Base-by-base conservation (phyloP, 768 basidiomycete genomes). In the Boletus tomentosulus region DNA sequence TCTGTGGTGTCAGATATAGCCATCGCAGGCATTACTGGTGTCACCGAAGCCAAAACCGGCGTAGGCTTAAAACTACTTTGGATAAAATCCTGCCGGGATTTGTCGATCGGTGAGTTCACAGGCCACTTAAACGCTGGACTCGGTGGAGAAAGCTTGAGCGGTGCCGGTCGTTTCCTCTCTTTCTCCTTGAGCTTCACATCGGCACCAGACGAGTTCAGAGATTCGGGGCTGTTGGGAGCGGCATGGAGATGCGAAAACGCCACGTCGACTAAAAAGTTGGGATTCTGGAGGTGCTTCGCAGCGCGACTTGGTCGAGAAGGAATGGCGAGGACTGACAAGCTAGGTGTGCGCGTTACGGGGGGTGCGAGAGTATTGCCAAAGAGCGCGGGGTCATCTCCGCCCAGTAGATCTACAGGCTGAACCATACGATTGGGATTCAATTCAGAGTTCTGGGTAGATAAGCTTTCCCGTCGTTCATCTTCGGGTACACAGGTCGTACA, bases 381-480 rank as follows among this genome's bases (percentile, higher is more conserved):
- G 15, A 61, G 58, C 11, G 68, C 69, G 16, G 74, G 66, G 48
- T 72, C 71, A 48, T 77, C 74, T 28, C 67, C 64, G 3, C 66
- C 67, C 3, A 63, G 53, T 6, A 44, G 41, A 46, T 69, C 61
- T 3, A 70, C 58, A 25, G 72, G 70, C 39, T 76, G 73, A 57
- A 84, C 71, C 31, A 81, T 65, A 57, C 77, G 76, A 15, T 69
- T 71, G 5, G 78, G 76, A 49, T 82, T 78, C 41, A 84, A 68
- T 47, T 81, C 80, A 3, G 82, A 85, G 62, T 79, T 76, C 39
- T 76, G 73, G 9, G 79, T 78, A 0, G 82, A 82, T 4, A 77
- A 59, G 50, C 76, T 78, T 6, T 68, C 77, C 10, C 77, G 74
- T 45, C 77, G 73, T 47, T 72, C 66, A 6, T 73, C 74, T 24